Base-by-base conservation (phyloP, 345 rosid species). In the Cardamine occulta region DNA sequence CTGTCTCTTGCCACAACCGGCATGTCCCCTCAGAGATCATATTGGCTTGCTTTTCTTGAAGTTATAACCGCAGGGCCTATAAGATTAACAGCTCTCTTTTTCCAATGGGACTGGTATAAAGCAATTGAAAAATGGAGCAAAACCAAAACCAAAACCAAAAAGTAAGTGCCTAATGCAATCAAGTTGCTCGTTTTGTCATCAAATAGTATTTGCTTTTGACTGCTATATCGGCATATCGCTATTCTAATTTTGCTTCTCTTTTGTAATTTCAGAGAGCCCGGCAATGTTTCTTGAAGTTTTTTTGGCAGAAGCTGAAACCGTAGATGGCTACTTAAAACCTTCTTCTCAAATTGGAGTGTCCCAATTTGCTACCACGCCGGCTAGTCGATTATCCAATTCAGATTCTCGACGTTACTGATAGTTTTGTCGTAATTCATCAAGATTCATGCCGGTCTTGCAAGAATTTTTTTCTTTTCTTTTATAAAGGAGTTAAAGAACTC, bases 101-200 rank as follows among this genome's bases (percentile, higher is more conserved):
- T 87, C 64, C 91, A 82, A 47, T 90, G 98, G 97, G 90, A 81
- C 73, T 88, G 91, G 95, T 94, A 91, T 39, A 68, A 81, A 28
- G 82, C 80, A 34, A 91, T 89, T 35, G 86, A 85, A 18, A 78
- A 73, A 13, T 78, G 77, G 81, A 78, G 63, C 74, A 78, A 52
- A 52, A 66, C 73, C 68, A 66, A 40, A 52, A 66, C 73, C 68
- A 66, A 40, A 72, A 26, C 40, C 2, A 39, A 48, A 18, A n/a
- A 29, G 81, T 52, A 66, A 78, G 77, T 23, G 3, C 11, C 13
- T 39, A 3, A 69, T 35, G 59, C 54, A 66, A 35, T 26, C 45
- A 55, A 76, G 42, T 42, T 4, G 34, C 59, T 60, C 39, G 6
- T 37, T 37, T 61, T 39, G 7, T 61, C 66, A 3, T 39, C 3